A percentile compares a stretch with the other conserved stretches of the same genome.
phyloP scores from a whole-genome alignment of 2,329 filamentous ascomycete species.

The Byssothecium circinans region DNA sequence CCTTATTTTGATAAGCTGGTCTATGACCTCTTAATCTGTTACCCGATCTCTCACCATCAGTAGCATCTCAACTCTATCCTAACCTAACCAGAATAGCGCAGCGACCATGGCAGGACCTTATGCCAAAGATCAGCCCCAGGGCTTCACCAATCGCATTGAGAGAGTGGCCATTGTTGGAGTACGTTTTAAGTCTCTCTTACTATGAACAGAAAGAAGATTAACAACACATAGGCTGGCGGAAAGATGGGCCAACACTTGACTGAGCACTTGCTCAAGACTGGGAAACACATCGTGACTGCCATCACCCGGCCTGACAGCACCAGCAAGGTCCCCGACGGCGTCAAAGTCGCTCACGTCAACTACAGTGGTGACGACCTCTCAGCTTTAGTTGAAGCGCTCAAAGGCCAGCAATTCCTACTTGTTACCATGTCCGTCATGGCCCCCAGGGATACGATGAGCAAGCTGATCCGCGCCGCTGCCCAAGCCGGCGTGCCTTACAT shows the following conservation, averaged over 20 bases:
- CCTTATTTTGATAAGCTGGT: too few relatives aligned
- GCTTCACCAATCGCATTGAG: slow-evolving; percentile 24
- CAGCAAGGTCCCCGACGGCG: slow-evolving; percentile 44
- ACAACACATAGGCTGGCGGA: slow-evolving; percentile 35
- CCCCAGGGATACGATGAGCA: slow-evolving; percentile 30
- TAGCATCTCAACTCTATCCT: background rate
- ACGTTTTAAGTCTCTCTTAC: slow-evolving; percentile 13
- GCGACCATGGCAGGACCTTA: background rate
- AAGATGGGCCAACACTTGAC: slow-evolving; percentile 36
- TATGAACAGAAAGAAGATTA: background rate
- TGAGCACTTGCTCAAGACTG: slow-evolving; percentile 29
- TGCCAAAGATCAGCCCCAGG: background rate
- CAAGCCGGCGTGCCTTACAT: slow-evolving; percentile 44
- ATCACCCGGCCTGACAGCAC: slow-evolving; percentile 47
- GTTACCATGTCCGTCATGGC: slow-evolving; percentile 39
- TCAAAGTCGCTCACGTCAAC: slow-evolving; percentile 43
- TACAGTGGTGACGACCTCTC: slow-evolving; percentile 45
- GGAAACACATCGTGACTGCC: slow-evolving; percentile 42
- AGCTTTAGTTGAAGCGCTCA: slow-evolving; percentile 36
- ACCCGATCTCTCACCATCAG: too few relatives aligned
- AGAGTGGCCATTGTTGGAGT: slow-evolving; percentile 44
- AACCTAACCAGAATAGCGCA: background rate
- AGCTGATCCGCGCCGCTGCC: slow-evolving; percentile 40
- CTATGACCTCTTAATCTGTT: too few relatives aligned
- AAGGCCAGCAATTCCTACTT: slow-evolving; percentile 43